Conservation (phyloP, 108 stramenopile species). For the Asterionellopsis glacialis region DNA sequence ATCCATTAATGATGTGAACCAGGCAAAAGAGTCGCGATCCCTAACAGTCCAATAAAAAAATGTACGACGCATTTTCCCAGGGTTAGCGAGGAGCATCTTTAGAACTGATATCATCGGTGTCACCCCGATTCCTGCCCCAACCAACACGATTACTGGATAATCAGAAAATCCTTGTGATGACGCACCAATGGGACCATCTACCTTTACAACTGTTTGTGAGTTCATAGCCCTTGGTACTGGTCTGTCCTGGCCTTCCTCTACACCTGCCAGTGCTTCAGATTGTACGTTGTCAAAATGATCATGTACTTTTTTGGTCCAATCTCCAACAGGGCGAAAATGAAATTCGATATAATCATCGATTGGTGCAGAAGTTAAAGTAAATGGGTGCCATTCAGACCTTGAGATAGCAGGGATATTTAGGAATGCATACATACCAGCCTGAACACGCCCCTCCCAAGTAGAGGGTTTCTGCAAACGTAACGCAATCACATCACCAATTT, state of each 20-base stretch:
- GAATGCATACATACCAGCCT: constrained; percentile 18
- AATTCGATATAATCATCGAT: constrained; percentile 15
- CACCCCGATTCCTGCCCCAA: constrained; percentile 38
- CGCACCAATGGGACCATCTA: constrained; percentile 22
- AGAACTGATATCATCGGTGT: constrained; percentile 29
- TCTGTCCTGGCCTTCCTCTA: background rate
- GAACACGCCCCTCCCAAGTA: background rate
- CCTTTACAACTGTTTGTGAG: constrained; percentile 5
- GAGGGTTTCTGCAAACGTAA: constrained; percentile 7
- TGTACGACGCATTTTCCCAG: constrained; percentile 8
- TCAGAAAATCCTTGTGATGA: constrained; percentile 16
- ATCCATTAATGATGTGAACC: constrained; percentile 17
- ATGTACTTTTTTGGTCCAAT: constrained; percentile 10
- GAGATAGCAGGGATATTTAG: constrained; percentile 12
- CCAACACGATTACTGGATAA: constrained; percentile 25
- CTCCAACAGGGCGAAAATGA: constrained; percentile 6
- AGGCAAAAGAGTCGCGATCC: constrained; percentile 9
- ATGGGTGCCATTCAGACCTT: constrained; percentile 15
- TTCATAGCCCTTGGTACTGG: too few relatives aligned
- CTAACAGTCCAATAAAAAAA: constrained; percentile 21
- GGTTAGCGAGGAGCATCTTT: constrained; percentile 4
- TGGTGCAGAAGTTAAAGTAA: constrained; percentile 17
- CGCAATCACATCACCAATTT: constrained; percentile 8
- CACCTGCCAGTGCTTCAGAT: background rate
- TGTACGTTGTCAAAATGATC: constrained; percentile 1